Conservation (phyloP, 257 asterid genomes). For the Solanum corneliomulleri region DNA sequence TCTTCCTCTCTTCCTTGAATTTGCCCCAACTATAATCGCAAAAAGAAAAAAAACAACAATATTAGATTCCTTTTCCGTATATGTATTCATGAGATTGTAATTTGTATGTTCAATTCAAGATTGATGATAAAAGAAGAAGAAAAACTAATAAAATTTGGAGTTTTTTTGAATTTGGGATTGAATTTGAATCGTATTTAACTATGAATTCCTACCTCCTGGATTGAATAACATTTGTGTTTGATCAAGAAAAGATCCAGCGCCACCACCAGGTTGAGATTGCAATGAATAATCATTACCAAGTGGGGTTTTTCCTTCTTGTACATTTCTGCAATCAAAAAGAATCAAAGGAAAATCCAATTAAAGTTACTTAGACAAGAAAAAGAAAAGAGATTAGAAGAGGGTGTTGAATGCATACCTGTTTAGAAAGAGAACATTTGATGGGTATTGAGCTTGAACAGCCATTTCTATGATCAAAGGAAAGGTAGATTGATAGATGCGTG, state of each 20-base stretch:
- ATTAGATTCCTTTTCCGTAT: neutral
- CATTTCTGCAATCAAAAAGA: slow-evolving; percentile 10
- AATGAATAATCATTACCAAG: slow-evolving; percentile 9
- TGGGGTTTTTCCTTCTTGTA: slow-evolving; percentile 18
- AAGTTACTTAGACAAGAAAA: neutral
- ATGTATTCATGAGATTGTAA: neutral
- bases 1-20: slow-evolving; percentile 23
- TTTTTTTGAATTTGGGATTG: neutral
- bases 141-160: neutral
- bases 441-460: slow-evolving; percentile 50
- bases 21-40: slow-evolving; percentile 4
- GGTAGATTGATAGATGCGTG: neutral
- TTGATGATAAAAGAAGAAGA: neutral
- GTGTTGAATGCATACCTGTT: slow-evolving; percentile 18
- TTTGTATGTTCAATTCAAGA: neutral
- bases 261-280: slow-evolving; percentile 9
- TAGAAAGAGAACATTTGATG: slow-evolving; percentile 27
- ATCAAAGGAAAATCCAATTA: neutral
- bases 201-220: slow-evolving; percentile 18
- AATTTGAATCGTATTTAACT: neutral
- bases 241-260: slow-evolving; percentile 15
- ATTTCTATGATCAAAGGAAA: neutral
- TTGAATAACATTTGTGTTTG: slow-evolving; percentile 20
- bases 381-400: neutral
- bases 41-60: neutral